Evolutionary conservation across 768 basidiomycete species (phyloP).

Genomic region (Amanita exitialis): DNA sequence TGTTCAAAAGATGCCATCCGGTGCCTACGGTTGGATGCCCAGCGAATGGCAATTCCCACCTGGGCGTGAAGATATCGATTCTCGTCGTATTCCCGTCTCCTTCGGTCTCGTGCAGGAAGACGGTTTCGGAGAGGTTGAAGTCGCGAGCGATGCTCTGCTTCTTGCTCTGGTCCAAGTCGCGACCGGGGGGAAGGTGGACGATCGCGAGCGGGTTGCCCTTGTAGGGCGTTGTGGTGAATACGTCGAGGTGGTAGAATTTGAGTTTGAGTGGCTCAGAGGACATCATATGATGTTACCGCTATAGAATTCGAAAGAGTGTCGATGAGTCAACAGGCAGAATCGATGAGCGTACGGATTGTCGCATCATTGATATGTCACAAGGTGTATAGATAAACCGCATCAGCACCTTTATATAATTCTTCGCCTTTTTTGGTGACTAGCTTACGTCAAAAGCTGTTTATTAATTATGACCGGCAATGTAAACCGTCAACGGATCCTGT

Average conservation of each 20-base stretch:
- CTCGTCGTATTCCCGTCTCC: conserved; percentile 13
- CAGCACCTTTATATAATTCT: too few relatives aligned
- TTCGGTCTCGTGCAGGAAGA: conserved; percentile 28
- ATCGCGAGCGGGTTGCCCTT: conserved; percentile 36
- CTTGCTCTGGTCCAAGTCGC: conserved; percentile 21
- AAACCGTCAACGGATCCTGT: too few relatives aligned
- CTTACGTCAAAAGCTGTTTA: too few relatives aligned
- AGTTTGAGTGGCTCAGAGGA: conserved; percentile 8
- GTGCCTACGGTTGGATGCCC: conserved; percentile 36
- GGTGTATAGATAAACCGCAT: too few relatives aligned
- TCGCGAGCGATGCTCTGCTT: conserved; percentile 35
- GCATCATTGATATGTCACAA: too few relatives aligned
- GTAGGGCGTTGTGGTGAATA: conserved; percentile 30
- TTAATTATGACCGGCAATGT: too few relatives aligned
- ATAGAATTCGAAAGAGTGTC: too few relatives aligned
- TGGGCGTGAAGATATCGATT: conserved; percentile 32
- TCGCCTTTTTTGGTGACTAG: too few relatives aligned
- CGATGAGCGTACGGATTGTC: too few relatives aligned
- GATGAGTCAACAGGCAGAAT: too few relatives aligned
- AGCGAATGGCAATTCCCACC: conserved; percentile 32
- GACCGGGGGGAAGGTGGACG: conserved; percentile 22
- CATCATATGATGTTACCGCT: too few relatives aligned
- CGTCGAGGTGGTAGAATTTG: conserved; percentile 26
- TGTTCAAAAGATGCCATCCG: conserved; percentile 29
- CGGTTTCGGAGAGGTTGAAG: conserved; percentile 41